Percentiles rank a stretch among this genome's conserved stretches.
Evolutionary conservation across 2,329 filamentous ascomycete genomes (phyloP).

Genomic region (Colletotrichum kahawae): DNA sequence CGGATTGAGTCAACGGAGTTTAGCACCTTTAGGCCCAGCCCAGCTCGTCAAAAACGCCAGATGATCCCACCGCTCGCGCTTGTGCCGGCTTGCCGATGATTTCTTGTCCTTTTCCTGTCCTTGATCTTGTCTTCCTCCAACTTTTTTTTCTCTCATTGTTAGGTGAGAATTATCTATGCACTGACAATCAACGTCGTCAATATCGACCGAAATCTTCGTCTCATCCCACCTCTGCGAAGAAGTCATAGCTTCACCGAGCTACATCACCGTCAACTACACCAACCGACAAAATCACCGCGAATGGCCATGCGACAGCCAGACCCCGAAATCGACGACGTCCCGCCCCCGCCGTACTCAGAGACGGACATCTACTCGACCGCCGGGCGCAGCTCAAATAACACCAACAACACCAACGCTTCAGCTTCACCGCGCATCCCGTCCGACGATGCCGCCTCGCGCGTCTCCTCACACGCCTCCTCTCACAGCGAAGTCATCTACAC

Average conservation of each 20-base stretch:
- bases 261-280: neutral
- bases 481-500: constrained; percentile 54
- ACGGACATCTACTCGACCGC: constrained; percentile 59
- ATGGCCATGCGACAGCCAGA: constrained; percentile 15
- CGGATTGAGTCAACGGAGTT: constrained; percentile 17
- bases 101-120: constrained; percentile 4
- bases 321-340: constrained; percentile 38
- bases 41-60: constrained; percentile 10
- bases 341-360: constrained; percentile 63
- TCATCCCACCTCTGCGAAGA: neutral
- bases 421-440: constrained; percentile 26
- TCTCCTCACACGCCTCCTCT: constrained; percentile 40
- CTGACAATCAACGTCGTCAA: constrained; percentile 18
- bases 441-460: constrained; percentile 40
- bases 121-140: constrained; percentile 16
- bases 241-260: neutral
- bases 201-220: neutral
- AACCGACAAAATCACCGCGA: neutral
- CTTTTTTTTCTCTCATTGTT: constrained; percentile 21
- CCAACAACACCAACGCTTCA: neutral
- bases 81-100: constrained; percentile 7
- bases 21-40: neutral
- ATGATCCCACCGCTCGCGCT: constrained; percentile 2
- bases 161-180: neutral
- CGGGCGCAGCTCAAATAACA: constrained; percentile 23